These are phyloP conservation scores for Incumbomyces delicatus DNA, from an alignment of 2,329 filamentous ascomycete genomes.

Conservation along the genomic window DNA sequence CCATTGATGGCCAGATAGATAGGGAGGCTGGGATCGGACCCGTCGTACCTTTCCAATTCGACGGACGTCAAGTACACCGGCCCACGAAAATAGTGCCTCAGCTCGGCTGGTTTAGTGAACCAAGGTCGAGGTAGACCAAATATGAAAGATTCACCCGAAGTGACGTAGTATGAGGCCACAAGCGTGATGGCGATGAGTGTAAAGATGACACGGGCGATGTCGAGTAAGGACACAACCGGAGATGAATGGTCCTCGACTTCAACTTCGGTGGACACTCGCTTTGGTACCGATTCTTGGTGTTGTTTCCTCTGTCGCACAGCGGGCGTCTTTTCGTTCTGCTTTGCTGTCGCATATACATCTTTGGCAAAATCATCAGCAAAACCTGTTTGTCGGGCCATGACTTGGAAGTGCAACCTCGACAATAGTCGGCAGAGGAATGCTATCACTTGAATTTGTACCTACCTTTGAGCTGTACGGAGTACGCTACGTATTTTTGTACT, in stretches of 20 bases:
- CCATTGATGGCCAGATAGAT: constrained; percentile 79
- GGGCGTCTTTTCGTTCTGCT: constrained; percentile 8
- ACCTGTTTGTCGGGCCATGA: neutral
- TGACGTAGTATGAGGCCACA: constrained; percentile 67
- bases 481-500: too few species aligned
- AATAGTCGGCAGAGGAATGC: neutral
- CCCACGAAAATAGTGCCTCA: constrained; percentile 49
- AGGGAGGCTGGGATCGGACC: constrained; percentile 61
- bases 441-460: neutral
- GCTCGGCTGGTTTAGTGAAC: constrained; percentile 49
- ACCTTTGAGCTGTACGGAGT: too few species aligned
- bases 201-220: constrained; percentile 58
- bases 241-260: constrained; percentile 13
- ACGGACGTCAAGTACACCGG: constrained; percentile 64
- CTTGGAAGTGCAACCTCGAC: too few species aligned
- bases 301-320: constrained; percentile 8
- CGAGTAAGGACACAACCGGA: constrained; percentile 42
- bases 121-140: constrained; percentile 56
- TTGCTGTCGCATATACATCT: neutral
- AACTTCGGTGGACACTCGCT: constrained; percentile 1
- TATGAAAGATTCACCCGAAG: constrained; percentile 56
- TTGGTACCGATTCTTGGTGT: neutral
- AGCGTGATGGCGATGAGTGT: constrained; percentile 58
- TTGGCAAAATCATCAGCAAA: constrained; percentile 1
- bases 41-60: constrained; percentile 67